Evolutionary conservation across 331 rosid species (phyloP).

Genomic region (Rhamnella rubrinervis): DNA sequence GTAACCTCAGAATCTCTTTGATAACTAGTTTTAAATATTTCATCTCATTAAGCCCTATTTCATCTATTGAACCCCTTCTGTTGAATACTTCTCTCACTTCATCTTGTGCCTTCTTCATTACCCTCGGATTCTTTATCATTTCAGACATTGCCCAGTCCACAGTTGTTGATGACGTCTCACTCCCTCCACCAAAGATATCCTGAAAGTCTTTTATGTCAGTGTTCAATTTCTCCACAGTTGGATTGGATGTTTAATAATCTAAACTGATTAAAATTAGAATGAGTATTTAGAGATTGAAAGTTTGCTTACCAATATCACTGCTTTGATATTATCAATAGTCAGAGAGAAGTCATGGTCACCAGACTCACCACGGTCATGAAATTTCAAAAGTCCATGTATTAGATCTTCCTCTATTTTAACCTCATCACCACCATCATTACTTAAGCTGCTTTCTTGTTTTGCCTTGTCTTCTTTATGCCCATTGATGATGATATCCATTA

Average conservation of each 20-base stretch:
- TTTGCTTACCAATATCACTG: too few relatives aligned
- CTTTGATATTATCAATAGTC: background rate
- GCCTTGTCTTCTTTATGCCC: background rate
- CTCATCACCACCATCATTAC: background rate
- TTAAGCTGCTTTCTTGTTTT: background rate
- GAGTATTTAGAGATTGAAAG: too few relatives aligned
- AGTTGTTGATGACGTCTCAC: constrained; percentile 9
- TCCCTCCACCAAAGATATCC: background rate
- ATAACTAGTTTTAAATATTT: constrained; percentile 21
- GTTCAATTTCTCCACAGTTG: too few relatives aligned
- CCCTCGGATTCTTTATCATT: constrained; percentile 3
- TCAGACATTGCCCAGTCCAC: constrained; percentile 10
- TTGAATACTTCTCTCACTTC: constrained; percentile 10
- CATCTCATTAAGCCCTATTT: constrained; percentile 11
- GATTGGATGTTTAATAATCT: too few relatives aligned
- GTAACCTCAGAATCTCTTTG: constrained; percentile 35
- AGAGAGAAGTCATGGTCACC: background rate
- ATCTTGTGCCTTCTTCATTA: background rate
- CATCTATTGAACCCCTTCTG: background rate
- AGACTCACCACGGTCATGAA: background rate
- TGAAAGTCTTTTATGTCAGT: background rate
- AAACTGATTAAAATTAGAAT: too few relatives aligned
- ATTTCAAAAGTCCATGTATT: background rate
- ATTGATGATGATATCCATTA: constrained; percentile 27
- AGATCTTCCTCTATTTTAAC: background rate